Evolutionary conservation across 202 grass and related monocot species (phyloP).

Genomic region (Eragrostis tef): DNA sequence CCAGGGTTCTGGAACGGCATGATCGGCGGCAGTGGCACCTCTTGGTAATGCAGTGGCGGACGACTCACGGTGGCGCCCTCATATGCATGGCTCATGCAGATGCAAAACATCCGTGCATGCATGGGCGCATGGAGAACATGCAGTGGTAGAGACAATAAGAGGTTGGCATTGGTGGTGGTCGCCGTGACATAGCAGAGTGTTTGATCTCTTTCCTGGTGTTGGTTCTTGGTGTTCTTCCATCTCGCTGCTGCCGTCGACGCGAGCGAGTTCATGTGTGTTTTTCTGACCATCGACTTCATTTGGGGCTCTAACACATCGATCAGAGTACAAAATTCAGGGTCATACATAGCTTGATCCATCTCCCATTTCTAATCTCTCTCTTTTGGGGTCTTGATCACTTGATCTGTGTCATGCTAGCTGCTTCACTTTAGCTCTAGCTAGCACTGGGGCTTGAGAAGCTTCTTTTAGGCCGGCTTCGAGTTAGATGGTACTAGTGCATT

Average conservation of each 20-base stretch:
- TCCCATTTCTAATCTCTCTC: conserved; percentile 45
- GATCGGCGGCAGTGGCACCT: conserved; percentile 67
- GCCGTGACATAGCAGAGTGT: conserved; percentile 43
- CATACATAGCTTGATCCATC: conserved; percentile 43
- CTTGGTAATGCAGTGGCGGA: conserved; percentile 53
- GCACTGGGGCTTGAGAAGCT: conserved; percentile 55
- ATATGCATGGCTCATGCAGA: conserved; percentile 53
- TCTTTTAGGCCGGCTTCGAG: conserved; percentile 62
- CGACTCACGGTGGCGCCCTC: conserved; percentile 20
- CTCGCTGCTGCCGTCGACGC: neutral
- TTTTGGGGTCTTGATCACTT: conserved; percentile 17
- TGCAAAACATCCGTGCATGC: conserved; percentile 23
- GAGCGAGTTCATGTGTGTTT: conserved; percentile 46
- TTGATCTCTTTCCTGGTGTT: conserved; percentile 53
- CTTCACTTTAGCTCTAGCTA: conserved; percentile 42
- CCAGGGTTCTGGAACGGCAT: conserved; percentile 69
- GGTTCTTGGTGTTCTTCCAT: conserved; percentile 43
- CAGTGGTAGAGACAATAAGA: conserved; percentile 52
- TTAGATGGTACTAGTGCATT: conserved; percentile 32
- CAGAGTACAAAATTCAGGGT: conserved; percentile 44
- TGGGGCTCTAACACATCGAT: conserved; percentile 58
- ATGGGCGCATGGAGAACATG: conserved; percentile 42
- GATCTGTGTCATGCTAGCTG: conserved; percentile 39
- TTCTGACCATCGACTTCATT: conserved; percentile 40
- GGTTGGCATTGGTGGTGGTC: conserved; percentile 33